Conservation (phyloP, 2,329 filamentous ascomycete species). For the Aspergillus arachidicola region DNA sequence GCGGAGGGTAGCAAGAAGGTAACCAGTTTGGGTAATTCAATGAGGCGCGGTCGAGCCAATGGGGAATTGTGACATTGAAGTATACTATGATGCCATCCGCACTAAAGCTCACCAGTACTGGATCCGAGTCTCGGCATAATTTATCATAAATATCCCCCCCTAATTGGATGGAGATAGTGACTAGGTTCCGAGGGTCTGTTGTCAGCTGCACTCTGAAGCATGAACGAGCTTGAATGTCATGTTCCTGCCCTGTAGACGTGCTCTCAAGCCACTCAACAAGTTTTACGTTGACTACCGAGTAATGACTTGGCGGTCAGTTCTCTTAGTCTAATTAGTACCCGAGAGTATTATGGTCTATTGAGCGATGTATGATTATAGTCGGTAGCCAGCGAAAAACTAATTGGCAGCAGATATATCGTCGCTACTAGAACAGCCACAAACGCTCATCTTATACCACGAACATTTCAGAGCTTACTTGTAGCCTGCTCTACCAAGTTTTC, state of each 20-base stretch:
- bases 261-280: neutral
- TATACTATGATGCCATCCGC: neutral
- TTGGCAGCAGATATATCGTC: neutral
- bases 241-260: neutral
- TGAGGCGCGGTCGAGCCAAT: neutral
- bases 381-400: neutral
- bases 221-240: neutral
- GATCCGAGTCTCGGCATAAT: neutral
- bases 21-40: neutral
- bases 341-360: neutral
- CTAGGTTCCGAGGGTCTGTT: neutral
- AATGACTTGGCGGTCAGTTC: neutral
- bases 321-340: neutral
- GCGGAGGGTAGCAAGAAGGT: neutral
- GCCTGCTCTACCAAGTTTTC: neutral
- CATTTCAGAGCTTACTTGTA: neutral
- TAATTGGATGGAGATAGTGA: neutral
- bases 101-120: neutral
- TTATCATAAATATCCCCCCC: neutral
- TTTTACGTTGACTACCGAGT: neutral
- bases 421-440: neutral
- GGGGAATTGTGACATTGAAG: neutral
- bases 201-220: neutral
- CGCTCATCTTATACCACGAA: neutral
- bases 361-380: neutral